phyloP scores from a whole-genome alignment of 257 asterid genomes.

The Buddleja alternifolia region DNA sequence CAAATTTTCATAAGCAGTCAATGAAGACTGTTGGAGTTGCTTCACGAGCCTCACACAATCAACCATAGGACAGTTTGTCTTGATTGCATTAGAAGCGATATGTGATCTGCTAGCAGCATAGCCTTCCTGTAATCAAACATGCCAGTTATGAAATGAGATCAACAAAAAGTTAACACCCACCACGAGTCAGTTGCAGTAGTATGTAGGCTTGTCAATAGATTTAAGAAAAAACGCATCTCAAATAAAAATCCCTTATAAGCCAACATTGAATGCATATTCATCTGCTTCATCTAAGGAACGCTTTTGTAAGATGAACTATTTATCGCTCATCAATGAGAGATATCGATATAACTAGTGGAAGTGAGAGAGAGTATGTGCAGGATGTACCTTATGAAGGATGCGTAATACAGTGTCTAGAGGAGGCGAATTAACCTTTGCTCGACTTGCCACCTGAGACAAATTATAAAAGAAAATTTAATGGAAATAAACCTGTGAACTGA shows the following conservation, averaged over 20 bases:
- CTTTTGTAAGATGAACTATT: not conserved
- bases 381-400: constrained; percentile 61
- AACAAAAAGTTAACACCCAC: not conserved
- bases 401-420: constrained; percentile 47
- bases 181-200: not conserved
- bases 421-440: constrained; percentile 82
- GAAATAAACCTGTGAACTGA: constrained; percentile 1
- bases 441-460: constrained; percentile 68
- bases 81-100: constrained; percentile 72
- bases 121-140: constrained; percentile 57
- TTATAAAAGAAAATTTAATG: constrained; percentile 10
- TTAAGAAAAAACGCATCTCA: not conserved
- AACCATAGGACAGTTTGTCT: constrained; percentile 79
- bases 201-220: not conserved
- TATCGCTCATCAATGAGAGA: not conserved
- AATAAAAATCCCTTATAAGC: not conserved
- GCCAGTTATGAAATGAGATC: not conserved
- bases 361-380: constrained; percentile 11
- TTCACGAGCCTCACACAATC: constrained; percentile 68
- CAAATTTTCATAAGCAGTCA: constrained; percentile 24
- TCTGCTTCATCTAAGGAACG: not conserved
- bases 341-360: not conserved
- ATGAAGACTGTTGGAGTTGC: constrained; percentile 48
- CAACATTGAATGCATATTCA: not conserved
- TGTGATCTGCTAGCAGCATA: constrained; percentile 79